Conservation (phyloP, 2,329 filamentous ascomycete species). For the Penicillium sp. region DNA sequence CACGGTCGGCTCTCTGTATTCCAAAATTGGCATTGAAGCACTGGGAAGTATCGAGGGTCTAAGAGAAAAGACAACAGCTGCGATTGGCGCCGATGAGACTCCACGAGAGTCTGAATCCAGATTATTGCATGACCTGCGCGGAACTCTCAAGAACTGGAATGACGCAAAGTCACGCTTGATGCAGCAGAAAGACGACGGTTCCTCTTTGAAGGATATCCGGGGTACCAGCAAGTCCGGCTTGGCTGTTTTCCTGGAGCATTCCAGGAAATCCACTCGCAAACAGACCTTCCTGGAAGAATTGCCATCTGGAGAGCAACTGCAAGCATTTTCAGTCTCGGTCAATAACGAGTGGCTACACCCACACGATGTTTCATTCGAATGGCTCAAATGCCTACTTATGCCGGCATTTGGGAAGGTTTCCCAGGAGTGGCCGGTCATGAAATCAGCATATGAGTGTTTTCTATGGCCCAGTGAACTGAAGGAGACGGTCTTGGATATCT, state of each 20-base stretch:
- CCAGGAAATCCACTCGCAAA: conserved; percentile 44
- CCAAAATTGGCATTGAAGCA: conserved; percentile 47
- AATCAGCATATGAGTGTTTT: conserved; percentile 50
- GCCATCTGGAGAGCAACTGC: conserved; percentile 34
- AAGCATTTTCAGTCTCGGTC: conserved; percentile 41
- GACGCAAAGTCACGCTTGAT: conserved; percentile 42
- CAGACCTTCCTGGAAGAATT: conserved; percentile 38
- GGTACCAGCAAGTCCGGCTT: conserved; percentile 47
- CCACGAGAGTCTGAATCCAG: conserved; percentile 22
- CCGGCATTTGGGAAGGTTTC: conserved; percentile 31
- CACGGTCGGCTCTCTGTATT: conserved; percentile 49
- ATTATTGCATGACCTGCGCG: conserved; percentile 44
- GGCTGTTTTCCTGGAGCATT: conserved; percentile 54
- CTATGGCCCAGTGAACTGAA: conserved; percentile 55
- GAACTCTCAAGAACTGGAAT: conserved; percentile 42
- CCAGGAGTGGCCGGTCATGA: conserved; percentile 16
- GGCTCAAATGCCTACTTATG: conserved; percentile 50
- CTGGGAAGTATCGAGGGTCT: conserved; percentile 42
- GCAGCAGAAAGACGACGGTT: conserved; percentile 47
- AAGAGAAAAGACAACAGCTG: conserved; percentile 23
- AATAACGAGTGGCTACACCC: conserved; percentile 47
- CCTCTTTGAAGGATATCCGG: conserved; percentile 46
- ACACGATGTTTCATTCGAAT: conserved; percentile 51
- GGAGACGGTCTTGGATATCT: conserved; percentile 49
- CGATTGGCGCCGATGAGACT: conserved; percentile 15